Conservation (phyloP, 2,329 filamentous ascomycete species). For the Epichloe sibirici region DNA sequence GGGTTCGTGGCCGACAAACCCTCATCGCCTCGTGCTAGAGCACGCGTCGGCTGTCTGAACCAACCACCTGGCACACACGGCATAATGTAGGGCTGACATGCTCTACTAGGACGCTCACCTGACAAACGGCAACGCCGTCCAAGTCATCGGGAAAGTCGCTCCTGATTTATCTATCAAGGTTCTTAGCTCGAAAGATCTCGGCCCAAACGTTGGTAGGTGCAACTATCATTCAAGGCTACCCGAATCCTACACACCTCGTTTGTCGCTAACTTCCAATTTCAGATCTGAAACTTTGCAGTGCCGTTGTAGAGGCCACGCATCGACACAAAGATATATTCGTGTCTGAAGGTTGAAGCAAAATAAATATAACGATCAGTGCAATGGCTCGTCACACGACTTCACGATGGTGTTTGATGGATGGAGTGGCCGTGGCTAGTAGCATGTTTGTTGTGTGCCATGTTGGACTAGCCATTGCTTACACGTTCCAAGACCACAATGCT, state of each 20-base stretch:
- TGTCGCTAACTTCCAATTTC: not conserved
- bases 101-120: slow-evolving; percentile 58
- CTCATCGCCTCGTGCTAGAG: not conserved
- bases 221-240: not conserved
- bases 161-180: slow-evolving; percentile 60
- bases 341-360: slow-evolving; percentile 33
- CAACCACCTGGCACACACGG: not conserved
- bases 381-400: not conserved
- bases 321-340: slow-evolving; percentile 66
- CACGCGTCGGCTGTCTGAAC: not conserved
- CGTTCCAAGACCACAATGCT: not conserved
- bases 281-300: slow-evolving; percentile 67
- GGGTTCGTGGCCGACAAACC: slow-evolving; percentile 35
- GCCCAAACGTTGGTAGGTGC: slow-evolving; percentile 52
- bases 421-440: not conserved
- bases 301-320: slow-evolving; percentile 79
- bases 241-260: too few species aligned
- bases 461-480: not conserved
- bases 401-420: not conserved
- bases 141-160: slow-evolving; percentile 72
- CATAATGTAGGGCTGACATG: not conserved
- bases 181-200: slow-evolving; percentile 57
- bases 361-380: not conserved
- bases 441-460: not conserved
- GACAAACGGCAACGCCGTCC: slow-evolving; percentile 54